phyloP scores from a whole-genome alignment of 192 early-diverging fungal genomes.

The Coemansia sp. region DNA sequence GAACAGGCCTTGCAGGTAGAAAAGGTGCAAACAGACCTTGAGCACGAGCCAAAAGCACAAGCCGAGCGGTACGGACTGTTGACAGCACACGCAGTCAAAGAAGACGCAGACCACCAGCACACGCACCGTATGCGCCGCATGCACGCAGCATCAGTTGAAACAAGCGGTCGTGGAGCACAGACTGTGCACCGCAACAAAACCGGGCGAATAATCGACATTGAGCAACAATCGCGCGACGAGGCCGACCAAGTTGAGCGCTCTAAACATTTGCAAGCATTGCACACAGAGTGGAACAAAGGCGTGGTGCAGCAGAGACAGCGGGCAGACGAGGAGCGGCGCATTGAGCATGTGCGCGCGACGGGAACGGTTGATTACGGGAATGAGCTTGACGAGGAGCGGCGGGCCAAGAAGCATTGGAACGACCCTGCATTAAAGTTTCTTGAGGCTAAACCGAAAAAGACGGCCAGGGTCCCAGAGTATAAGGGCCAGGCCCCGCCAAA shows the following conservation, averaged over 20 bases:
- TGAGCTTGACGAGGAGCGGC: constrained; percentile 55
- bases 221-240: constrained; percentile 44
- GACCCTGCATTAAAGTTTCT: constrained; percentile 65
- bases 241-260: constrained; percentile 27
- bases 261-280: constrained; percentile 43
- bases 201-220: constrained; percentile 59
- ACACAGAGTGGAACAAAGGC: constrained; percentile 64
- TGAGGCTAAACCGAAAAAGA: constrained; percentile 35
- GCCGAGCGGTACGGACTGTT: constrained; percentile 43
- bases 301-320: constrained; percentile 59
- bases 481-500: constrained; percentile 63
- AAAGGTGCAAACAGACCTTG: neutral
- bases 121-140: constrained; percentile 35
- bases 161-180: constrained; percentile 37
- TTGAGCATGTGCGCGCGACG: constrained; percentile 33
- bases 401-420: constrained; percentile 61
- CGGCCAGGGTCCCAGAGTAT: constrained; percentile 42
- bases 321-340: constrained; percentile 20
- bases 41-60: neutral
- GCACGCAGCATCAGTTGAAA: constrained; percentile 14
- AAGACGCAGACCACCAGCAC: constrained; percentile 25
- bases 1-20: constrained; percentile 3
- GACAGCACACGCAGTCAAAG: constrained; percentile 34
- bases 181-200: constrained; percentile 66
- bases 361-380: constrained; percentile 55